These are phyloP conservation scores for Ceratocystis eucalypticola DNA, from an alignment of 2,329 filamentous ascomycete species.

Conservation along the genomic window DNA sequence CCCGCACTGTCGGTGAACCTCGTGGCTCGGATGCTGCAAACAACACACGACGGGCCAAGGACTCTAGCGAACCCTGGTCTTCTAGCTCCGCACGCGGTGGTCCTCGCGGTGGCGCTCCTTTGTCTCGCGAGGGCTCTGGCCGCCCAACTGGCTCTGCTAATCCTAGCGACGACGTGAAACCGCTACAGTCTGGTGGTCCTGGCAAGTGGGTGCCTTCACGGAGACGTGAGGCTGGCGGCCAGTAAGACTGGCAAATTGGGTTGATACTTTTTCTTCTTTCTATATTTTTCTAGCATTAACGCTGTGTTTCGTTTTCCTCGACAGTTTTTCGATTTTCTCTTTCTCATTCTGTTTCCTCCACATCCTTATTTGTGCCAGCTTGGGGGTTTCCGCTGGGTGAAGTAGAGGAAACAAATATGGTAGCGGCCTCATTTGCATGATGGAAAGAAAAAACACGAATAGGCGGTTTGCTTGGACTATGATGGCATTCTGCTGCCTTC, in stretches of 20 bases:
- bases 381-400: not conserved
- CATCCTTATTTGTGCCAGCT: constrained; percentile 19
- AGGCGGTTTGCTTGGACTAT: too few relatives aligned
- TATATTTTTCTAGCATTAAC: constrained; percentile 21
- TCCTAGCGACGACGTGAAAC: constrained; percentile 27
- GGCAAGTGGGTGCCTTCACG: constrained; percentile 41
- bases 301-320: constrained; percentile 19
- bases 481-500: constrained; percentile 12
- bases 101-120: constrained; percentile 87
- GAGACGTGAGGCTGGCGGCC: not conserved
- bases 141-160: constrained; percentile 19
- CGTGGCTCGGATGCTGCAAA: constrained; percentile 37
- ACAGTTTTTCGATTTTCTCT: constrained; percentile 11
- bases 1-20: constrained; percentile 37
- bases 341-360: constrained; percentile 3
- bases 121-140: constrained; percentile 49
- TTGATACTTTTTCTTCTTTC: constrained; percentile 21
- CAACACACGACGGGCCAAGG: constrained; percentile 60
- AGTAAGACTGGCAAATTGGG: constrained; percentile 1
- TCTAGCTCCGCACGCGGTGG: constrained; percentile 72
- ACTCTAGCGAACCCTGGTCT: constrained; percentile 69
- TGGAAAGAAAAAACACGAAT: too few relatives aligned
- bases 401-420: not conserved
- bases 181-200: constrained; percentile 38
- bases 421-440: not conserved